phyloP scores from a whole-genome alignment of 1,284 basidiomycete species.

The Cryptococcus sp. region DNA sequence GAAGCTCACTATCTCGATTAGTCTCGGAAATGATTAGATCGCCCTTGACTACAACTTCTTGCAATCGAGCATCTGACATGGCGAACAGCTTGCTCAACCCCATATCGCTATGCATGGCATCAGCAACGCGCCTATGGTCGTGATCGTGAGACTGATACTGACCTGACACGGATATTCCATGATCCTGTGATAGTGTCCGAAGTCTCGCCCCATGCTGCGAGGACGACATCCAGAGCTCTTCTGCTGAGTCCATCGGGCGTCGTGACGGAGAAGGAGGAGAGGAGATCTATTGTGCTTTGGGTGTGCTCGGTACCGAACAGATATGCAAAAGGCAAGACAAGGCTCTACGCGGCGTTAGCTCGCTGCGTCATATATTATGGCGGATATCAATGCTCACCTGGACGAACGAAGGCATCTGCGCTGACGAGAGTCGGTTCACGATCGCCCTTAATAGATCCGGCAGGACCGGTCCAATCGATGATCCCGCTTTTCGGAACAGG shows the following conservation, averaged over 20 bases:
- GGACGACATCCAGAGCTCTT: slow-evolving; percentile 68
- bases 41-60: slow-evolving; percentile 77
- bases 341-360: slow-evolving; percentile 59
- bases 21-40: slow-evolving; percentile 81
- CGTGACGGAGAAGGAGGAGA: slow-evolving; percentile 63
- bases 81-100: slow-evolving; percentile 77
- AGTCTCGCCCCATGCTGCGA: slow-evolving; percentile 90
- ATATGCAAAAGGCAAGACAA: slow-evolving; percentile 91
- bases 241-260: slow-evolving; percentile 58
- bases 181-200: slow-evolving; percentile 91
- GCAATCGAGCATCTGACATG: slow-evolving; percentile 66
- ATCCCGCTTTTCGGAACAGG: slow-evolving; percentile 75
- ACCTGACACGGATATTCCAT: slow-evolving; percentile 81
- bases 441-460: slow-evolving; percentile 84
- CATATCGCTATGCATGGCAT: slow-evolving; percentile 60
- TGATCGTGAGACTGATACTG: slow-evolving; percentile 8
- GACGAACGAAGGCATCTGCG: slow-evolving; percentile 83
- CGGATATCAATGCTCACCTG: slow-evolving; percentile 60
- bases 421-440: slow-evolving; percentile 73
- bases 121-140: slow-evolving; percentile 2
- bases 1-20: slow-evolving; percentile 71
- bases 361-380: neutral
- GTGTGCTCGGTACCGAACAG: slow-evolving; percentile 76
- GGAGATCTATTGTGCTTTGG: slow-evolving; percentile 70
- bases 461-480: slow-evolving; percentile 66